These are phyloP conservation scores for Amaranthus tricolor DNA, from an alignment of 179 eudicot genomes.

Conservation along the genomic window DNA sequence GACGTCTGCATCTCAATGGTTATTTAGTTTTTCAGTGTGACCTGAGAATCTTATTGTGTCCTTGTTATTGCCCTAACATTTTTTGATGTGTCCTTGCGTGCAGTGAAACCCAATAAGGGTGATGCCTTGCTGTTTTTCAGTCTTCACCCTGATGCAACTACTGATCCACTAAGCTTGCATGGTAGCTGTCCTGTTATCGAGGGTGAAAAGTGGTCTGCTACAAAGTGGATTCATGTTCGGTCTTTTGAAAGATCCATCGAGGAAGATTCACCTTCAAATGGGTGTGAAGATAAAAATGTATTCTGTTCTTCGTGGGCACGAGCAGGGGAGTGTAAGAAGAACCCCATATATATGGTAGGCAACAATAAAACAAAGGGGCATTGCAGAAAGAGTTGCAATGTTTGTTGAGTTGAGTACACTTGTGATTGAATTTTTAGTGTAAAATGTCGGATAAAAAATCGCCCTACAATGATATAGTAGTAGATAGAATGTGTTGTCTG, in stretches of 20 bases:
- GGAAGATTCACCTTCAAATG: slow-evolving; percentile 16
- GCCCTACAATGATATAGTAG: too few species aligned
- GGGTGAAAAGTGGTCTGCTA: slow-evolving; percentile 69
- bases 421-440: not conserved
- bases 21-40: too few species aligned
- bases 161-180: slow-evolving; percentile 56
- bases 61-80: not conserved
- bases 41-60: not conserved
- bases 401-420: slow-evolving; percentile 28
- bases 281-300: slow-evolving; percentile 33
- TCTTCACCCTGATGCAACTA: slow-evolving; percentile 66
- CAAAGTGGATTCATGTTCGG: slow-evolving; percentile 89
- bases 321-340: slow-evolving; percentile 45
- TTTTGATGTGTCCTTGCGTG: slow-evolving; percentile 6
- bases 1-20: too few species aligned
- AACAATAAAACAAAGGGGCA: slow-evolving; percentile 29
- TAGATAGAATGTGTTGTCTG: too few species aligned
- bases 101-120: slow-evolving; percentile 74
- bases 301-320: slow-evolving; percentile 40
- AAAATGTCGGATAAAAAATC: too few species aligned
- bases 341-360: slow-evolving; percentile 50
- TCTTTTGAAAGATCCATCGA: slow-evolving; percentile 41
- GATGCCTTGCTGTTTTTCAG: slow-evolving; percentile 89
- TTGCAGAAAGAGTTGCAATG: slow-evolving; percentile 71
- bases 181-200: slow-evolving; percentile 54